A percentile compares a stretch with the other conserved stretches of the same genome.
Evolutionary conservation across 805 yeast species (phyloP).

Genomic region (Zygotorulaspora sp.): DNA sequence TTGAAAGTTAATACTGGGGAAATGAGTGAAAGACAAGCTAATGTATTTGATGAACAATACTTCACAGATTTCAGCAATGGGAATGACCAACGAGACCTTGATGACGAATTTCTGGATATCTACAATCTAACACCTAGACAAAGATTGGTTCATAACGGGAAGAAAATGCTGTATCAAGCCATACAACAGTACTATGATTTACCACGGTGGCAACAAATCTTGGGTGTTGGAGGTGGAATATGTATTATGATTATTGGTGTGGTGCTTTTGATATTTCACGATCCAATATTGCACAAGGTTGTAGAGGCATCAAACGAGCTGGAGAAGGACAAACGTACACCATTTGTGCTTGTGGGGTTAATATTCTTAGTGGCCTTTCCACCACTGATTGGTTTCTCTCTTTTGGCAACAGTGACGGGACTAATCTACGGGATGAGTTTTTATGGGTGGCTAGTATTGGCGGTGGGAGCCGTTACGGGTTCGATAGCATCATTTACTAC

Average conservation of each 20-base stretch:
- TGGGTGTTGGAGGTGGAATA: constrained; percentile 14
- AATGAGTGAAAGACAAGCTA: constrained; percentile 7
- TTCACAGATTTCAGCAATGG: constrained; percentile 10
- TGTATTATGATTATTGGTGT: constrained; percentile 18
- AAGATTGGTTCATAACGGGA: constrained; percentile 25
- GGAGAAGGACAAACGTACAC: constrained; percentile 39
- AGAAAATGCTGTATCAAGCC: constrained; percentile 12
- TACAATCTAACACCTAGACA: constrained; percentile 34
- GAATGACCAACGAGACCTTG: constrained; percentile 14
- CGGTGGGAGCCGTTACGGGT: constrained; percentile 65
- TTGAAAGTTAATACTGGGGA: no score
- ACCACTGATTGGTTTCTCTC: constrained; percentile 80
- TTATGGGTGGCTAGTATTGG: constrained; percentile 73
- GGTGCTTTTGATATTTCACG: constrained; percentile 26
- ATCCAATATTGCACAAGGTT: constrained; percentile 31
- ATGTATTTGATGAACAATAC: constrained; percentile 19
- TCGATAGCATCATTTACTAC: constrained; percentile 68
- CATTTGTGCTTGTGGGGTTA: constrained; percentile 45
- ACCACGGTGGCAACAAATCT: constrained; percentile 24
- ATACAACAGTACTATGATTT: constrained; percentile 18
- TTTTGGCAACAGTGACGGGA: constrained; percentile 64
- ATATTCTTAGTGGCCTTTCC: constrained; percentile 78
- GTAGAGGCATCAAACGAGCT: constrained; percentile 45
- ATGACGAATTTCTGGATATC: constrained; percentile 32
- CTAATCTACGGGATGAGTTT: constrained; percentile 73